These are phyloP conservation scores for Nothopassalora personata DNA, from an alignment of 2,329 filamentous ascomycete genomes.

Conservation along the genomic window DNA sequence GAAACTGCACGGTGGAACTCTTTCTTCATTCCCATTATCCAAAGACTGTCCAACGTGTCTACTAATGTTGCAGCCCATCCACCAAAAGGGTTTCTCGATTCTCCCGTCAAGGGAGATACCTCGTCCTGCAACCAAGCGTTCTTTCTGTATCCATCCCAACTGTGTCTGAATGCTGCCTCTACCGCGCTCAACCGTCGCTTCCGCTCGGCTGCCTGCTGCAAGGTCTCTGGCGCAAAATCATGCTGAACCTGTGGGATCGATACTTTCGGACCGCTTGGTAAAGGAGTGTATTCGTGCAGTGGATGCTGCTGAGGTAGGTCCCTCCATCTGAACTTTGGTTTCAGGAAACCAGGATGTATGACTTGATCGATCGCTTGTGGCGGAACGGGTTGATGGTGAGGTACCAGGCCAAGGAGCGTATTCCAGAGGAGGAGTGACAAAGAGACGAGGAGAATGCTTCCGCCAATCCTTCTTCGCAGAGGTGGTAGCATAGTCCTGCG, in stretches of 20 bases:
- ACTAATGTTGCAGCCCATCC: slow-evolving; percentile 88
- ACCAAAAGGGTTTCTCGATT: slow-evolving; percentile 69
- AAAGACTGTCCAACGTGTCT: slow-evolving; percentile 68
- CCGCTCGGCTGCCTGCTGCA: slow-evolving; percentile 56
- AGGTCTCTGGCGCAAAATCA: slow-evolving; percentile 60
- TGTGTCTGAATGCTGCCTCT: slow-evolving; percentile 67
- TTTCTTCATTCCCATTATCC: slow-evolving; percentile 63
- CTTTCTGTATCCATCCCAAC: slow-evolving; percentile 76
- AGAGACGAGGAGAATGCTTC: slow-evolving; percentile 19
- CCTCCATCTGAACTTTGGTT: slow-evolving; percentile 30
- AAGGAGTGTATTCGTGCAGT: slow-evolving; percentile 64
- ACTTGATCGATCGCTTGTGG: slow-evolving; percentile 17
- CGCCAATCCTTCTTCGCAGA: slow-evolving; percentile 25
- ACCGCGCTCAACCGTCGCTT: slow-evolving; percentile 60
- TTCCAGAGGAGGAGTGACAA: slow-evolving; percentile 20
- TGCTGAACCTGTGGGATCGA: slow-evolving; percentile 71
- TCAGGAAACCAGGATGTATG: slow-evolving; percentile 23
- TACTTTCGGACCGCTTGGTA: slow-evolving; percentile 66
- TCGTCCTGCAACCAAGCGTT: slow-evolving; percentile 85
- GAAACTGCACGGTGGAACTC: slow-evolving; percentile 62
- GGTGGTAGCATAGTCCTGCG: slow-evolving; percentile 22
- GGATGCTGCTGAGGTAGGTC: slow-evolving; percentile 53
- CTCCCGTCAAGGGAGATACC: slow-evolving; percentile 53
- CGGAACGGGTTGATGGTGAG: background rate
- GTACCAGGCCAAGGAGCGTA: slow-evolving; percentile 2